Evolutionary conservation across 805 yeast genomes (phyloP), one percentile per base, ranked within the genome.

Genomic region (Hanseniaspora taiwanica): DNA sequence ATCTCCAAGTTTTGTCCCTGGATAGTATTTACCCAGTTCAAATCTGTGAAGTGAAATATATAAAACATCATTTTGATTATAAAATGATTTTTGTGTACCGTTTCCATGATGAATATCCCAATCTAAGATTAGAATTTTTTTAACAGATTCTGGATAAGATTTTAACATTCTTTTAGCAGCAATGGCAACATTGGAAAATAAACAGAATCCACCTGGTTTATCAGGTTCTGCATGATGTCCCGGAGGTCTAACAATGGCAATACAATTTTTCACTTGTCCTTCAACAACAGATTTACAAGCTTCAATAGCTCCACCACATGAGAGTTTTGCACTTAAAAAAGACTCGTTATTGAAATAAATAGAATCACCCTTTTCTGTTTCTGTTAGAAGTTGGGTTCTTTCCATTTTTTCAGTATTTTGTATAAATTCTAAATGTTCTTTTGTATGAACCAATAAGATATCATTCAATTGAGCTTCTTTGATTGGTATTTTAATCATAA

Each of bases 101-200:
- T 91, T 91, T 20, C 99, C 99, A 59, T 91, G 99, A 60, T 91
- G 99, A 37, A 91, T 86, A 60, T 91, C 99, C 99, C 99, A 91
- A 59, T 91, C 99, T 18, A 87, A 54, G 44, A 91, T 78, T 42
- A 85, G 74, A 31, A 91, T 83, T 49, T 73, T 73, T 46, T 94
- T 68, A 6, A 89, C 94, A 20, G 84, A 72, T 52, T 89, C 96
- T 0, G 96, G 95, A 58, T 85, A 89, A 42, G 72, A 68, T 48
- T 77, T 77, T 42, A 91, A 63, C 46, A 87, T 80, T 44, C 79
- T 76, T 53, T 81, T 81, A 14, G 96, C 94, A 2, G 98, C 97
- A 16, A 91, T 96, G 0, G 97, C 96, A 19, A 91, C 99, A 54
- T 91, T 91, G 45, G 94, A 81, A 56, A 91, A 91, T 36, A 91